A percentile compares a stretch with the other conserved stretches of the same genome.
These are phyloP conservation scores for Aspergillaceae sp. DNA, from an alignment of 2,329 filamentous ascomycete species.

Conservation along the genomic window DNA sequence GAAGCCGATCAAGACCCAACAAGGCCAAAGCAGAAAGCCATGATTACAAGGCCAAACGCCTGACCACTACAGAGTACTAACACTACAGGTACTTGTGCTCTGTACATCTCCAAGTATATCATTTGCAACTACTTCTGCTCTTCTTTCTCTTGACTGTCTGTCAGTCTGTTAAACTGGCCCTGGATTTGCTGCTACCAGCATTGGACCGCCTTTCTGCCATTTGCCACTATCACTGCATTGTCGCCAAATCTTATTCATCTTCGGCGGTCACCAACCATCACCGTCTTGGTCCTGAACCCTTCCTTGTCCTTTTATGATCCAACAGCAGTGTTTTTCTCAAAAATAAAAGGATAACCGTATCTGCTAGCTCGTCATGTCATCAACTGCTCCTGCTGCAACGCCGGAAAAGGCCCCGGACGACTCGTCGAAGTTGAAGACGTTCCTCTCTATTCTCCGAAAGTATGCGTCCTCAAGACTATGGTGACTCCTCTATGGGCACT, in stretches of 20 bases:
- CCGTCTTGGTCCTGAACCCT: too few species aligned
- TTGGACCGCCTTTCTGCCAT: too few species aligned
- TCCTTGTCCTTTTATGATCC: neutral
- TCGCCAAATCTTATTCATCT: neutral
- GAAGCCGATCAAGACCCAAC: too few species aligned
- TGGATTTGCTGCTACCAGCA: too few species aligned
- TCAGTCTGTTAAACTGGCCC: too few species aligned
- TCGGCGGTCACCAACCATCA: neutral
- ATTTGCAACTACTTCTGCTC: neutral
- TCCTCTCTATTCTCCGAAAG: constrained; percentile 80
- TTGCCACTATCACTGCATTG: neutral
- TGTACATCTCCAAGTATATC: neutral
- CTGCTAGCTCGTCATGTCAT: constrained; percentile 18
- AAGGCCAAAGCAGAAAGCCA: too few species aligned
- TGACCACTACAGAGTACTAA: neutral
- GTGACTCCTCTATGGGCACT: too few species aligned
- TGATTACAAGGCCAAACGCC: neutral
- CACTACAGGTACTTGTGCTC: neutral
- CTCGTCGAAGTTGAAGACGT: constrained; percentile 78
- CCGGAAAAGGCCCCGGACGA: constrained; percentile 61
- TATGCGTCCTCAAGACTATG: constrained; percentile 39
- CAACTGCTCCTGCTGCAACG: constrained; percentile 14
- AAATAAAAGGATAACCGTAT: neutral
- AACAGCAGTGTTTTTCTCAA: neutral
- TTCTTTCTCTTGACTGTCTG: neutral